Evolutionary conservation across 2,329 filamentous ascomycete species (phyloP).

Genomic region (Ceratocystis huliohia): DNA sequence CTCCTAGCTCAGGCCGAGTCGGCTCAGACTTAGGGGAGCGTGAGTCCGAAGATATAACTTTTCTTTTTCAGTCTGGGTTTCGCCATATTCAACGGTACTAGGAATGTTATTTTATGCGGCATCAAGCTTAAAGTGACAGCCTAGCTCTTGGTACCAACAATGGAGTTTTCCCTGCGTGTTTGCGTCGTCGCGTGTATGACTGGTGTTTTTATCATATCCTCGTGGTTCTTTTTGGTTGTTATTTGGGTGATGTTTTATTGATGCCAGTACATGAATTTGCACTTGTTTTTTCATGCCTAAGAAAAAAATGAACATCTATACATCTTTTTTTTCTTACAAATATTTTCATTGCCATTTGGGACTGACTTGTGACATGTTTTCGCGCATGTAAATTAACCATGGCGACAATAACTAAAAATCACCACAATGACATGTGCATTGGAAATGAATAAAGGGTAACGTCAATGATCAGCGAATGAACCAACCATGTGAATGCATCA

Average conservation of each 20-base stretch:
- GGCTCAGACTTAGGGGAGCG: slow-evolving; percentile 28
- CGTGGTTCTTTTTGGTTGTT: background rate
- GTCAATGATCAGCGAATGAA: too few species aligned
- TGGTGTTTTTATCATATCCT: background rate
- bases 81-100: background rate
- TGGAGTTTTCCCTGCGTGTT: background rate
- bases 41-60: background rate
- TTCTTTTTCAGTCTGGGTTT: background rate
- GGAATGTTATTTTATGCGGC: background rate
- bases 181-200: background rate
- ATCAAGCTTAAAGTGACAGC: background rate
- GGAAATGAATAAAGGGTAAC: background rate
- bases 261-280: background rate
- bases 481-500: too few species aligned
- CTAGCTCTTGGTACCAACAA: background rate
- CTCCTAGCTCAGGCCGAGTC: slow-evolving; percentile 53
- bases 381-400: too few species aligned
- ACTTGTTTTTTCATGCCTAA: background rate
- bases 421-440: too few species aligned
- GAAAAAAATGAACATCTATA: background rate
- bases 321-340: background rate
- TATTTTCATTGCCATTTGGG: background rate
- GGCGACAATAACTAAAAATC: too few species aligned
- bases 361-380: background rate
- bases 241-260: background rate